Percentiles rank a stretch among this genome's conserved stretches.
phyloP scores from a whole-genome alignment of 2,329 filamentous ascomycete species.

The Westerdykella sp. region DNA sequence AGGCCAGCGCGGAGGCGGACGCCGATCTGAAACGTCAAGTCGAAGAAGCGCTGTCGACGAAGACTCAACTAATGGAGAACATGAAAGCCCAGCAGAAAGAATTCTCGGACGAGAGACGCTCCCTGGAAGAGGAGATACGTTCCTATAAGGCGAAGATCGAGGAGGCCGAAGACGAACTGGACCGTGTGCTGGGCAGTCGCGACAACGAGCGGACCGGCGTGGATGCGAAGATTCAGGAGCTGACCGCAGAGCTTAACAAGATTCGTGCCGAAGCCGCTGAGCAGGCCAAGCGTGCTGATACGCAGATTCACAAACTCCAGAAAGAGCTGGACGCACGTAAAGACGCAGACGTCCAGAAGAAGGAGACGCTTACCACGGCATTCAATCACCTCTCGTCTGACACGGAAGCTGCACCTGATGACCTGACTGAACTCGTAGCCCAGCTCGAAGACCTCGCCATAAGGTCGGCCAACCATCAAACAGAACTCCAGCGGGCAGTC shows the following conservation, averaged over 20 bases:
- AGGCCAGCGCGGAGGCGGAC: conserved; percentile 49
- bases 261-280: conserved; percentile 47
- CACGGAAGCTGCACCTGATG: conserved; percentile 28
- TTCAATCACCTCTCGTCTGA: conserved; percentile 37
- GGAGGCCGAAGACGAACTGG: conserved; percentile 86
- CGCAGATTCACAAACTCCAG: conserved; percentile 47
- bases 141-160: conserved; percentile 71
- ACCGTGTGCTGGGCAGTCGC: conserved; percentile 72
- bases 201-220: conserved; percentile 71
- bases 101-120: conserved; percentile 77
- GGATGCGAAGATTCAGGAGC: conserved; percentile 60
- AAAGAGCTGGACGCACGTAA: conserved; percentile 51
- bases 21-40: conserved; percentile 62
- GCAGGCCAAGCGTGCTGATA: conserved; percentile 41
- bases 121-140: conserved; percentile 73
- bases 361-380: conserved; percentile 26
- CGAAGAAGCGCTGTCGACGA: conserved; percentile 83
- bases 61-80: conserved; percentile 89
- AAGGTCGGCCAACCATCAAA: conserved; percentile 39
- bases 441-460: conserved; percentile 43
- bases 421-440: conserved; percentile 33
- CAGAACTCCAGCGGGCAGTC: conserved; percentile 43
- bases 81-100: conserved; percentile 88
- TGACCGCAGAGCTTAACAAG: conserved; percentile 66
- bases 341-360: conserved; percentile 29